Percentiles rank a stretch among this genome's conserved stretches.
Conservation (phyloP, 352 stramenopile genomes). For the Phytophthora fragariaefolia region DNA sequence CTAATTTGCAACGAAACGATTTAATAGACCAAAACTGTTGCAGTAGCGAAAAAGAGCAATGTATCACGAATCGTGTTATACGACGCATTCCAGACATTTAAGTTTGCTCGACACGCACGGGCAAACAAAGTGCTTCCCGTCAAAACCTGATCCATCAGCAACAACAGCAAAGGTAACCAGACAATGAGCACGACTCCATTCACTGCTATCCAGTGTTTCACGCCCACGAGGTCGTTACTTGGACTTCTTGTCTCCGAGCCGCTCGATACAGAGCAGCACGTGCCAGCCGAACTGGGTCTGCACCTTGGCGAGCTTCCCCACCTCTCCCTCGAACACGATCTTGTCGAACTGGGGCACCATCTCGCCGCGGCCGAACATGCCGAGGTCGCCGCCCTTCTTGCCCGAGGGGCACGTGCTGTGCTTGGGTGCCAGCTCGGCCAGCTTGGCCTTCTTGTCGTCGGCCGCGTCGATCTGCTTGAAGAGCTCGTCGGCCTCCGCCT, state of each 20-base stretch:
- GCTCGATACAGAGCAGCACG: conserved; percentile 73
- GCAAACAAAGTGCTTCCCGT: too few species aligned
- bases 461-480: conserved; percentile 63
- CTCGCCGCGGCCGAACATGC: conserved; percentile 71
- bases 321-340: conserved; percentile 62
- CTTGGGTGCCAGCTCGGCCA: conserved; percentile 57
- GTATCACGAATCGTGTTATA: too few species aligned
- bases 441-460: conserved; percentile 56
- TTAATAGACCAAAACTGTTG: too few species aligned
- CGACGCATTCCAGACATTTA: too few species aligned
- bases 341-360: conserved; percentile 85
- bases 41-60: too few species aligned
- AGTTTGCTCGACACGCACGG: too few species aligned
- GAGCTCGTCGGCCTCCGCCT: conserved; percentile 58
- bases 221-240: too few species aligned
- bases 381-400: conserved; percentile 67
- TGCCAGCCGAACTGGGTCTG: conserved; percentile 83
- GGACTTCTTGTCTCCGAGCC: conserved; percentile 55
- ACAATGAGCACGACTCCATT: not conserved
- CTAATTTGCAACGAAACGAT: too few species aligned
- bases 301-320: conserved; percentile 66
- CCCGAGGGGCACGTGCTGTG: conserved; percentile 69
- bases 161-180: too few species aligned
- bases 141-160: too few species aligned
- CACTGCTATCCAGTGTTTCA: not conserved